phyloP scores from a whole-genome alignment of 73 alveolate genomes.

The Paramecium octaurelia region DNA sequence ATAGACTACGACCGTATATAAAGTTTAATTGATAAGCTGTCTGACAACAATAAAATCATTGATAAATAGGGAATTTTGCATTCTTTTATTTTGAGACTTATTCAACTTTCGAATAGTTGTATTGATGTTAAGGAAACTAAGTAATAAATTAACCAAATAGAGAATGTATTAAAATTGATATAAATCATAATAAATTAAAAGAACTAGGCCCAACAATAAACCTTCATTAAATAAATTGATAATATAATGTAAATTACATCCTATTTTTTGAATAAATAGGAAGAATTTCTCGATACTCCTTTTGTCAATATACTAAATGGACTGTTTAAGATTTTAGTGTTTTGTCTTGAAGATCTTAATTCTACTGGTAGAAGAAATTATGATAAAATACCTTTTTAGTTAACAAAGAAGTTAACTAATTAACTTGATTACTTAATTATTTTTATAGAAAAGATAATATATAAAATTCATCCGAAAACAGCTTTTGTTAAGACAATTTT shows the following conservation, averaged over 20 bases:
- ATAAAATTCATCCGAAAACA: neutral
- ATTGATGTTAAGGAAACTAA: neutral
- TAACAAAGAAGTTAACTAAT: neutral
- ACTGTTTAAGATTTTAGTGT: neutral
- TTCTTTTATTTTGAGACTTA: neutral
- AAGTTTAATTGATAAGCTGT: neutral
- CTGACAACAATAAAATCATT: neutral
- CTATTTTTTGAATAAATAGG: neutral
- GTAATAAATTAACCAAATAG: neutral
- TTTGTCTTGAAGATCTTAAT: slow-evolving; percentile 6
- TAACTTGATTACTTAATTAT: neutral
- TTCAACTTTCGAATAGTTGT: neutral
- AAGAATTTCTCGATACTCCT: neutral
- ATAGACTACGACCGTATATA: neutral
- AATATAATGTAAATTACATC: slow-evolving; percentile 22
- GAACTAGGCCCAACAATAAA: neutral
- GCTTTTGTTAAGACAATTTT: neutral
- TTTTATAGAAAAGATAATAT: slow-evolving; percentile 12
- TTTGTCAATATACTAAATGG: neutral
- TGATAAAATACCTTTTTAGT: neutral
- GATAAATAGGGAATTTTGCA: neutral
- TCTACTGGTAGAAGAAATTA: neutral
- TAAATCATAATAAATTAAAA: neutral
- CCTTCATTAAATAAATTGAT: neutral
- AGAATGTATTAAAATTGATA: neutral